Evolutionary conservation across 1,139 yeast species (phyloP).

Genomic region (Geotrichum aggregatum): DNA sequence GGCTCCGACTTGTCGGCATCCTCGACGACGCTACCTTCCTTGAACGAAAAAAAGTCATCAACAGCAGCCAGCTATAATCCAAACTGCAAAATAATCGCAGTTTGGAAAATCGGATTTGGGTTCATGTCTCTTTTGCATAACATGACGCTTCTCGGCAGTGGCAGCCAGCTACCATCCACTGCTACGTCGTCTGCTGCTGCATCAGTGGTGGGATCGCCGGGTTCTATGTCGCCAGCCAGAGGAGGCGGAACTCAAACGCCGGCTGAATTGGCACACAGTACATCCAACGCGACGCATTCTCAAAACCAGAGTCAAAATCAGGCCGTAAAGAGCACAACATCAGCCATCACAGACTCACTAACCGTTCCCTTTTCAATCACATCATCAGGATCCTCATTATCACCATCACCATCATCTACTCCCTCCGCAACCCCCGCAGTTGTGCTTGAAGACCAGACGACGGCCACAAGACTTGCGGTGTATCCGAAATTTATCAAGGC

Average conservation of each 20-base stretch:
- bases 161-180: background rate
- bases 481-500: constrained; percentile 12
- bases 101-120: constrained; percentile 26
- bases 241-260: background rate
- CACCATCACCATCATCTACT: background rate
- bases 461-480: constrained; percentile 7
- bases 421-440: constrained; percentile 2
- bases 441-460: constrained; percentile 13
- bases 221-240: background rate
- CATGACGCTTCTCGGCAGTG: constrained; percentile 6
- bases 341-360: too few relatives aligned
- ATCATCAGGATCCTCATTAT: background rate
- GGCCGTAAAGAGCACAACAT: too few relatives aligned
- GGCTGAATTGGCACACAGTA: background rate
- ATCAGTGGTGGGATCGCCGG: constrained; percentile 1
- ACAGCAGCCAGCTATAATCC: background rate
- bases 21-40: background rate
- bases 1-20: too few relatives aligned
- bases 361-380: background rate
- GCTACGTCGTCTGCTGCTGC: background rate
- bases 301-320: too few relatives aligned
- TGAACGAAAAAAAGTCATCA: too few relatives aligned
- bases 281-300: too few relatives aligned
- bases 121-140: constrained; percentile 24
- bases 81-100: constrained; percentile 9